Evolutionary conservation across 2,329 filamentous ascomycete genomes (phyloP).

Genomic region (Podosphaera fusca): DNA sequence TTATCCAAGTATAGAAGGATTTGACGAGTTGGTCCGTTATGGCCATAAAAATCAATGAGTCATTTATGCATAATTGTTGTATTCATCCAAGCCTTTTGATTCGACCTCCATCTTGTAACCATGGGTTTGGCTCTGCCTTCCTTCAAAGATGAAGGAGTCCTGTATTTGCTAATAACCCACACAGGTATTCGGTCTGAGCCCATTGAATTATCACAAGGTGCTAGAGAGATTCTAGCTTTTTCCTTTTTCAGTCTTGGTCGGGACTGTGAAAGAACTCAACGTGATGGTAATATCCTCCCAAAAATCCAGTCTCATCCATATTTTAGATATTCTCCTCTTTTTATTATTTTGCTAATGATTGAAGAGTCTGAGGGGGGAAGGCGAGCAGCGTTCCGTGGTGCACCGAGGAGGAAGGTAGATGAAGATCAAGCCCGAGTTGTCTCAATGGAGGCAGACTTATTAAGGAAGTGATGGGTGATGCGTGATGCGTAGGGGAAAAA

Average conservation of each 20-base stretch:
- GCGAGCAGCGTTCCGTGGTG: too few species aligned
- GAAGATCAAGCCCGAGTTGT: too few species aligned
- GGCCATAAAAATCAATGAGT: background rate
- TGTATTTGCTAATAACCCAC: slow-evolving; percentile 1
- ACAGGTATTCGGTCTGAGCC: slow-evolving; percentile 1
- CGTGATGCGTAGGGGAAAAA: too few species aligned
- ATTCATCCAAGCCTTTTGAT: slow-evolving; percentile 1
- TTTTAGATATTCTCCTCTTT: background rate
- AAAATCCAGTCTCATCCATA: background rate
- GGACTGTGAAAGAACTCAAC: slow-evolving; percentile 20
- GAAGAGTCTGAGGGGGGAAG: background rate
- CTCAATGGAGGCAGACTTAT: too few species aligned
- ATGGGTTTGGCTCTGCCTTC: too few species aligned
- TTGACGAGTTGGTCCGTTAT: background rate
- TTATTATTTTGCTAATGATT: background rate
- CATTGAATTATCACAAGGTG: background rate
- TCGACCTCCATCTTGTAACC: too few species aligned
- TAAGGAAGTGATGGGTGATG: too few species aligned
- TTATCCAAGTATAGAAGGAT: background rate
- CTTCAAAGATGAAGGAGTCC: background rate
- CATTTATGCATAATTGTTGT: background rate
- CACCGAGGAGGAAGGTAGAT: too few species aligned
- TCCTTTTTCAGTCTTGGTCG: background rate
- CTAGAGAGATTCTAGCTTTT: background rate
- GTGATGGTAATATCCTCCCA: background rate